These are phyloP conservation scores for Backusella mclennaniae DNA, from an alignment of 192 early-diverging fungal genomes.

Conservation along the genomic window DNA sequence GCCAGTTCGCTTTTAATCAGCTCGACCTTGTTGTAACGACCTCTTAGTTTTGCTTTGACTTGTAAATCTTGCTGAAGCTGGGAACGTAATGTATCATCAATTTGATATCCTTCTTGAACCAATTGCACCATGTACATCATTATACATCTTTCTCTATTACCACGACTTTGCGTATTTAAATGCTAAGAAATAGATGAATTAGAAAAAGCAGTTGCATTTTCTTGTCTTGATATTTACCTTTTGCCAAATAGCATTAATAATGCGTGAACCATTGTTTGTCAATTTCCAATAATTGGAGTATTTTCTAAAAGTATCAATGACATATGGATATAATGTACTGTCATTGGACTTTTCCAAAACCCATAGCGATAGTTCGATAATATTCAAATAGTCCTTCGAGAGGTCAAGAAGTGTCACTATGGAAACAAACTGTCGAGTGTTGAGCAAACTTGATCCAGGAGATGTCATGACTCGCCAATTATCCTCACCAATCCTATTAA, in stretches of 20 bases:
- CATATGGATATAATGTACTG: slow-evolving; percentile 40
- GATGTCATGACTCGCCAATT: slow-evolving; percentile 81
- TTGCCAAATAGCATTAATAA: slow-evolving; percentile 18
- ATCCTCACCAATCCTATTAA: slow-evolving; percentile 52
- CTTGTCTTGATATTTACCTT: background rate
- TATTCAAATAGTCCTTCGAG: slow-evolving; percentile 45
- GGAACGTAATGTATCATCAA: slow-evolving; percentile 14
- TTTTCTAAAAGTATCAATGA: slow-evolving; percentile 48
- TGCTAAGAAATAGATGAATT: slow-evolving; percentile 14
- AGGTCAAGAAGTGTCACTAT: slow-evolving; percentile 47
- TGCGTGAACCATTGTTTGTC: slow-evolving; percentile 24
- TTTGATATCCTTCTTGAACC: slow-evolving; percentile 31
- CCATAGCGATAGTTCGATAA: slow-evolving; percentile 52
- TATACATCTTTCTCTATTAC: slow-evolving; percentile 27
- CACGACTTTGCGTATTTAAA: slow-evolving; percentile 8
- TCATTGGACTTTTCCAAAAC: slow-evolving; percentile 54
- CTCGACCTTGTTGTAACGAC: background rate
- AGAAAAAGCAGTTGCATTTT: slow-evolving; percentile 16
- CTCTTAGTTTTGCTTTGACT: slow-evolving; percentile 11
- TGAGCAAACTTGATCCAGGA: slow-evolving; percentile 74
- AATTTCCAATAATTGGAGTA: slow-evolving; percentile 52
- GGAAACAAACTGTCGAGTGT: slow-evolving; percentile 60
- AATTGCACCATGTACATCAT: slow-evolving; percentile 41
- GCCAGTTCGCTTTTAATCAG: background rate
- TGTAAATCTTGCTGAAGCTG: slow-evolving; percentile 39